Percentiles rank a stretch among this genome's conserved stretches.
Evolutionary conservation across 129 eudicot genomes (phyloP).

Genomic region (Solidago caesia): DNA sequence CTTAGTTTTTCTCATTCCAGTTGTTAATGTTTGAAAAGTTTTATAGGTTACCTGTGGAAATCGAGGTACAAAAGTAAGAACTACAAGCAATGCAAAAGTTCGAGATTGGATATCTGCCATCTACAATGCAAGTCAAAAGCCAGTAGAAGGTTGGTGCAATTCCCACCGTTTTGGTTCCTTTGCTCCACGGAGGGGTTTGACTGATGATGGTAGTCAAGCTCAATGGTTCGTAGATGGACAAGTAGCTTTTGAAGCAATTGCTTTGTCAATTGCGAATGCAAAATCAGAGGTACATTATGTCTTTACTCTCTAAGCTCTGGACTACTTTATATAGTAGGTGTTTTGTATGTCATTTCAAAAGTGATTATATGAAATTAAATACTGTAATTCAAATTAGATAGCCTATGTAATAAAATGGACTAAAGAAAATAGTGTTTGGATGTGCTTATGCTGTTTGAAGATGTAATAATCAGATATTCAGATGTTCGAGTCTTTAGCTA

Average conservation of each 20-base stretch:
- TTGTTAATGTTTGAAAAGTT: constrained; percentile 21
- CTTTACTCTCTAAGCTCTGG: not conserved
- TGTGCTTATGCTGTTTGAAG: not conserved
- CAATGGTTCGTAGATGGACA: constrained; percentile 97
- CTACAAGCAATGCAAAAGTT: constrained; percentile 61
- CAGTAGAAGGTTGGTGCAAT: constrained; percentile 78
- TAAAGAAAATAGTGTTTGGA: not conserved
- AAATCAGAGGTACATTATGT: constrained; percentile 68
- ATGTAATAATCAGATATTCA: not conserved
- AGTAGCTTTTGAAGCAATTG: constrained; percentile 90
- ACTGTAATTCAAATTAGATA: not conserved
- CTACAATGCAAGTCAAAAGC: constrained; percentile 58
- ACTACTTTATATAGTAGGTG: not conserved
- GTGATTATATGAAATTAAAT: not conserved
- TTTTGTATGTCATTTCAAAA: not conserved
- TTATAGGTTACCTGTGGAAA: constrained; percentile 72
- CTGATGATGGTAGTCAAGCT: constrained; percentile 77
- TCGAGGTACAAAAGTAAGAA: constrained; percentile 64
- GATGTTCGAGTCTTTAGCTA: too few relatives aligned
- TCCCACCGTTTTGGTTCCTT: constrained; percentile 85
- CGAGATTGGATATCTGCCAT: constrained; percentile 82
- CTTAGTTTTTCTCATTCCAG: not conserved
- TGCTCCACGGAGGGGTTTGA: constrained; percentile 82
- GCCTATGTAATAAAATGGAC: not conserved
- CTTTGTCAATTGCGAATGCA: constrained; percentile 78